phyloP scores from a whole-genome alignment of 345 rosid species.

The Arabidopsis arenosa region DNA sequence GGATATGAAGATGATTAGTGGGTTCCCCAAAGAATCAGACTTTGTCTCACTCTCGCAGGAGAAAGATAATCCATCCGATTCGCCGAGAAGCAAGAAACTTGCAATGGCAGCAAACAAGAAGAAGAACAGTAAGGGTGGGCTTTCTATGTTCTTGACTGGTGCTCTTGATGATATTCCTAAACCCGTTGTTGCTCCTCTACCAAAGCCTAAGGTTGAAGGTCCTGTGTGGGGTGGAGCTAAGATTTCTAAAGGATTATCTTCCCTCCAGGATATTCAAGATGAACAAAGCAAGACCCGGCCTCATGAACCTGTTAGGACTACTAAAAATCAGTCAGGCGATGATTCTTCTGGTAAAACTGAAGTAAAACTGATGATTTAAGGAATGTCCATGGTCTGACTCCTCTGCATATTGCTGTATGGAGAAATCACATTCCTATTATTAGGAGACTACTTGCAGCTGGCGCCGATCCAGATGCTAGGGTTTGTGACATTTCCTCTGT shows the following conservation, averaged over 20 bases:
- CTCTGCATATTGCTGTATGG: conserved; percentile 92
- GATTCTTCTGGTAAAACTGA: conserved; percentile 51
- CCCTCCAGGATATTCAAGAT: conserved; percentile 84
- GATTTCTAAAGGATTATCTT: conserved; percentile 70
- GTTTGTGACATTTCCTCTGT: conserved; percentile 54
- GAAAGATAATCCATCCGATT: conserved; percentile 47
- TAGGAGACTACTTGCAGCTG: conserved; percentile 85
- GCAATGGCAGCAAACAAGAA: conserved; percentile 59
- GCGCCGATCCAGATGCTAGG: conserved; percentile 99
- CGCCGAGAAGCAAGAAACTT: conserved; percentile 51
- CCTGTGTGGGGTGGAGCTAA: conserved; percentile 98
- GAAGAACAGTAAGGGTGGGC: conserved; percentile 93
- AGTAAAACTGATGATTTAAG: conserved; percentile 79
- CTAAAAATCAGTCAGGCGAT: conserved; percentile 53
- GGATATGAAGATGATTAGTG: conserved; percentile 42
- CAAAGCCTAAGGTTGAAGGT: conserved; percentile 73
- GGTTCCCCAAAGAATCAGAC: conserved; percentile 48
- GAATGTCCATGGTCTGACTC: conserved; percentile 78
- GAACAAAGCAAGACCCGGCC: conserved; percentile 77
- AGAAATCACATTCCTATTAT: conserved; percentile 92
- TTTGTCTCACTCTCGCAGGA: conserved; percentile 50
- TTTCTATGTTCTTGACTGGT: conserved; percentile 95
- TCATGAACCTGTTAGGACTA: conserved; percentile 45
- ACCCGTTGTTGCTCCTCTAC: conserved; percentile 56
- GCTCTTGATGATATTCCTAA: conserved; percentile 84